Conservation (phyloP, 306 rosid genomes). For the Cicer arietinum region DNA sequence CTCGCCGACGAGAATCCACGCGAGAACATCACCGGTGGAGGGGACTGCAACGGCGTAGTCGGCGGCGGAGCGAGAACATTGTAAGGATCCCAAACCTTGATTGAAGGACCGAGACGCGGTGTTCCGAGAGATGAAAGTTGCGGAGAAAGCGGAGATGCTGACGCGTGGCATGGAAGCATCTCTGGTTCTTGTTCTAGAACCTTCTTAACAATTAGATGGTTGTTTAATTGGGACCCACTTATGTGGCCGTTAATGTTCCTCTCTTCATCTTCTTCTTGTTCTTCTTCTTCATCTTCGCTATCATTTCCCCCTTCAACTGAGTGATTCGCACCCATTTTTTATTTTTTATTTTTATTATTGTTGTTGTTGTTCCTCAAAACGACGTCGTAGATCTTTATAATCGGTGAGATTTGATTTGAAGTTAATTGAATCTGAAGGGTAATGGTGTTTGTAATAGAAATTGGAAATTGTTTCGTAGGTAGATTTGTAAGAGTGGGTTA, state of each 20-base stretch:
- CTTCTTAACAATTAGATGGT: conserved; percentile 62
- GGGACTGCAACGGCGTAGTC: conserved; percentile 64
- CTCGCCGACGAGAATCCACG: conserved; percentile 64
- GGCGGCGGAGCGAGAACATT: conserved; percentile 81
- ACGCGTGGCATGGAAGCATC: conserved; percentile 88
- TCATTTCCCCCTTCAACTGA: conserved; percentile 64
- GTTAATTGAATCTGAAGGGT: no score
- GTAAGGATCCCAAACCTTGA: conserved; percentile 99
- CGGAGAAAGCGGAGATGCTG: conserved; percentile 96
- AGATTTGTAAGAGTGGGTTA: no score
- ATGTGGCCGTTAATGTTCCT: conserved; percentile 44
- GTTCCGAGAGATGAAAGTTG: conserved; percentile 92
- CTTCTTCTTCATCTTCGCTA: conserved; percentile 67
- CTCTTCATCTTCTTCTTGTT: conserved; percentile 55
- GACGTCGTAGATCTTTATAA: conserved; percentile 8
- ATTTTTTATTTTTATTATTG: neutral
- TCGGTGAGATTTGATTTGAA: no score
- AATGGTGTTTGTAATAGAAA: no score
- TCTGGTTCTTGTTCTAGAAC: conserved; percentile 95
- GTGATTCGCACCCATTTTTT: conserved; percentile 54
- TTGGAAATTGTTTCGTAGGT: no score
- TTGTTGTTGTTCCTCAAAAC: conserved; percentile 3
- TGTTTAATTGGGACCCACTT: conserved; percentile 48
- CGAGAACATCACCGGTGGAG: conserved; percentile 52
- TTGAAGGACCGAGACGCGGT: conserved; percentile 87